phyloP scores from a whole-genome alignment of 305 asterid genomes.

The Fraxinus dipetala region DNA sequence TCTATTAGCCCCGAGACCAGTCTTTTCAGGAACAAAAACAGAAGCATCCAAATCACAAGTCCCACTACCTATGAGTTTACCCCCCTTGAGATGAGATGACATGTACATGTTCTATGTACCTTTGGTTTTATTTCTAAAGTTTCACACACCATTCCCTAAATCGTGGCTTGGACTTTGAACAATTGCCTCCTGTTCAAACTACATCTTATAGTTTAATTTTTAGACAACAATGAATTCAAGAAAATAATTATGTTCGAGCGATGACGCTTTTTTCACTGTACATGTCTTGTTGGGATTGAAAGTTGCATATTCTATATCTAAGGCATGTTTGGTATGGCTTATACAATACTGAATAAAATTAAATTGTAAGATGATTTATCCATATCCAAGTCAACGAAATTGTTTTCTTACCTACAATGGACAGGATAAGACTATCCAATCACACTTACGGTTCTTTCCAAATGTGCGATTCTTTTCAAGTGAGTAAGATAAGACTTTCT shows the following conservation, averaged over 20 bases:
- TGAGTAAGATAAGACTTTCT: too few relatives aligned
- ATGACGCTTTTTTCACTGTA: neutral
- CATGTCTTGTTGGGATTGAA: neutral
- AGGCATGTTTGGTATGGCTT: neutral
- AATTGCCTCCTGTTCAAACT: slow-evolving; percentile 45
- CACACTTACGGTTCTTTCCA: too few relatives aligned
- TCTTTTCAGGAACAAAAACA: neutral
- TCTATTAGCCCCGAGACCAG: neutral
- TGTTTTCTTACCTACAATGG: too few relatives aligned
- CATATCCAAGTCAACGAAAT: neutral
- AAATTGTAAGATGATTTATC: too few relatives aligned
- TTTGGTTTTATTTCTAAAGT: neutral
- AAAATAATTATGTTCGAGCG: neutral
- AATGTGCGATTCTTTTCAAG: too few relatives aligned
- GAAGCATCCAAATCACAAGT: neutral
- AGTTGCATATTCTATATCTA: neutral
- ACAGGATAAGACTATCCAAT: too few relatives aligned
- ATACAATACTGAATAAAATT: neutral
- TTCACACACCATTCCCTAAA: slow-evolving; percentile 22
- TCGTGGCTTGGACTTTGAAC: slow-evolving; percentile 49
- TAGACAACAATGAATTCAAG: neutral
- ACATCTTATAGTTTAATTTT: slow-evolving; percentile 20
- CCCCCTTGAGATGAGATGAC: neutral
- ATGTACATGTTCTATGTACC: neutral
- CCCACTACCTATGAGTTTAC: neutral